Percentiles rank a stretch among this genome's conserved stretches.
These are phyloP conservation scores for Rhododendron griersonianum DNA, from an alignment of 148 eudicot species.

Conservation along the genomic window DNA sequence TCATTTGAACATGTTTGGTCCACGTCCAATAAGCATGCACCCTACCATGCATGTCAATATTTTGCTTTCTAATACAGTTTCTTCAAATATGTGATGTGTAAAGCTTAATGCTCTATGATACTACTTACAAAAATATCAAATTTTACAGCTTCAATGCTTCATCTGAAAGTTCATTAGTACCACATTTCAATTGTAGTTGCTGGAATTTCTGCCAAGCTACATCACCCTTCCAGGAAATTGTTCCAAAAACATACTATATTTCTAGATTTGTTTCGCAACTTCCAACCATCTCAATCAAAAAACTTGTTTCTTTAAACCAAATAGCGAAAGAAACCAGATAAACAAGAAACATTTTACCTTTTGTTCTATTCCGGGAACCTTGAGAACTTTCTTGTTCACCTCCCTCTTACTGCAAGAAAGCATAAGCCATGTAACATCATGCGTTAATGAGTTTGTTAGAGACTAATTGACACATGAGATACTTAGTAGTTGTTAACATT, in stretches of 20 bases:
- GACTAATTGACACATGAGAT: not conserved
- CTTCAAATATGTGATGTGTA: not conserved
- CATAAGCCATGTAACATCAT: not conserved
- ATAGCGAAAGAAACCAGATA: not conserved
- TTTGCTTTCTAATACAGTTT: not conserved
- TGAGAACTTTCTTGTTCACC: conserved; percentile 97
- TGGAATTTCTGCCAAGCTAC: not conserved
- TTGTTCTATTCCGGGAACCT: conserved; percentile 94
- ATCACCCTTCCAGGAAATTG: not conserved
- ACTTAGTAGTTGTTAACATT: not conserved
- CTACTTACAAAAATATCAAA: not conserved
- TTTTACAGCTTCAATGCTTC: not conserved
- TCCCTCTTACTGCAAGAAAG: conserved; percentile 76
- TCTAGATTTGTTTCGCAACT: not conserved
- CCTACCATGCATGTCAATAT: not conserved
- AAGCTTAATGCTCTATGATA: not conserved
- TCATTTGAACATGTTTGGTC: not conserved
- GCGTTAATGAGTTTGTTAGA: not conserved
- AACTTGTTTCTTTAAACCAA: not conserved
- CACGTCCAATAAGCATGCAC: not conserved
- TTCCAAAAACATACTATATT: not conserved
- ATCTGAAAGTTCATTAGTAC: not conserved
- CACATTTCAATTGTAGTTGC: not conserved
- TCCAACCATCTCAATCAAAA: conserved; percentile 10
- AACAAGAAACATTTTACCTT: conserved; percentile 43